These are phyloP conservation scores for Alternaria brassicicola DNA, from an alignment of 2,329 filamentous ascomycete species.

Conservation along the genomic window DNA sequence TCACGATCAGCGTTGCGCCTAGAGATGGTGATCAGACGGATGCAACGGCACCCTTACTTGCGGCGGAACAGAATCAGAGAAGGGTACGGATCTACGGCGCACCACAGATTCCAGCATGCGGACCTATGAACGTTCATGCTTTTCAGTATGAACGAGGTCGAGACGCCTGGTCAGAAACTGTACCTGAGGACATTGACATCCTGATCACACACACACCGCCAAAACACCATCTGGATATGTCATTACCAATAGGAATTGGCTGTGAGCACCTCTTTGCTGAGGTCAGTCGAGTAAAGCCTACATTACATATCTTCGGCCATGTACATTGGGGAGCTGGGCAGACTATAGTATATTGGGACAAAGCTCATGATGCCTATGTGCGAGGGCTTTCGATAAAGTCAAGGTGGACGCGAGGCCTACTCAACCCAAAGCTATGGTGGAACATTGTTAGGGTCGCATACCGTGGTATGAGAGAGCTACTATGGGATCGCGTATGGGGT, in stretches of 20 bases:
- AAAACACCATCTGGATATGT: slow-evolving; percentile 70
- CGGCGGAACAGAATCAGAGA: slow-evolving; percentile 46
- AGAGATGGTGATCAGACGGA: slow-evolving; percentile 3
- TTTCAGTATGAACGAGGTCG: slow-evolving; percentile 73
- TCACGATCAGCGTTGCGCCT: slow-evolving; percentile 55
- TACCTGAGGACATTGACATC: slow-evolving; percentile 76
- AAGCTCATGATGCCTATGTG: slow-evolving; percentile 74
- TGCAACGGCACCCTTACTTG: slow-evolving; percentile 30
- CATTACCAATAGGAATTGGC: slow-evolving; percentile 66
- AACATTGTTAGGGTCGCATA: slow-evolving; percentile 58
- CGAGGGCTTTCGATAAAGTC: slow-evolving; percentile 57
- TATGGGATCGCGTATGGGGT: slow-evolving; percentile 67
- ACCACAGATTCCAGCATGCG: slow-evolving; percentile 78
- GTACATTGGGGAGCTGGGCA: slow-evolving; percentile 76
- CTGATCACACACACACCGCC: slow-evolving; percentile 84
- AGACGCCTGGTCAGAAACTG: slow-evolving; percentile 73
- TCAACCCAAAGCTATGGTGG: slow-evolving; percentile 55
- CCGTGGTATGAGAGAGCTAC: slow-evolving; percentile 60
- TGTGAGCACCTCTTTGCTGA: slow-evolving; percentile 74
- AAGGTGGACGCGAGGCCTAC: slow-evolving; percentile 46
- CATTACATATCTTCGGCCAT: slow-evolving; percentile 84
- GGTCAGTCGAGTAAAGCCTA: slow-evolving; percentile 74
- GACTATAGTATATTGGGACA: slow-evolving; percentile 75
- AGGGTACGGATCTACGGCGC: slow-evolving; percentile 77
- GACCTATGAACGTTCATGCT: slow-evolving; percentile 69